Conservation (phyloP, 768 basidiomycete species). For the Dentipellis fragilis region DNA sequence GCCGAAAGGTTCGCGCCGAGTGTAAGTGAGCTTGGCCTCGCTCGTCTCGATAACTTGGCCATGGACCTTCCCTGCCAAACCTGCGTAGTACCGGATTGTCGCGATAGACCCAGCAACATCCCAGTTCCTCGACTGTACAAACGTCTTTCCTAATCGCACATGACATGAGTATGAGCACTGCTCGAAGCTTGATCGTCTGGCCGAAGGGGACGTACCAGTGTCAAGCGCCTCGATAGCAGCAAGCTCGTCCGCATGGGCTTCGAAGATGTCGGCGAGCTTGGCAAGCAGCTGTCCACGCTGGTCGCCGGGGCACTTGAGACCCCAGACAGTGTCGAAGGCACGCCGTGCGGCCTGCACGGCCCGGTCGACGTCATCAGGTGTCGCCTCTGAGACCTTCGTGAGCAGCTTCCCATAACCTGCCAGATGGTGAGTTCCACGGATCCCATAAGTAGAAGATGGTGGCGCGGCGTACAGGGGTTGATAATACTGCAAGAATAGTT, state of each 20-base stretch:
- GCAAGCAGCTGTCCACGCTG: conserved; percentile 45
- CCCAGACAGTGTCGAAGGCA: conserved; percentile 61
- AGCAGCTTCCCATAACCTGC: conserved; percentile 45
- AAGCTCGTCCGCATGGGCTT: conserved; percentile 49
- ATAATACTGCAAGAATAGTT: conserved; percentile 31
- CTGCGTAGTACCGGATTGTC: conserved; percentile 70
- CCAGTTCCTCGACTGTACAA: conserved; percentile 30
- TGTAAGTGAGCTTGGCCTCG: conserved; percentile 42
- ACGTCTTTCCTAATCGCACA: conserved; percentile 36
- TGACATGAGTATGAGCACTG: neutral
- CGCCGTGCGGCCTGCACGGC: conserved; percentile 63
- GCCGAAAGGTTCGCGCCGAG: conserved; percentile 51
- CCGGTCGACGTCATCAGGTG: conserved; percentile 60
- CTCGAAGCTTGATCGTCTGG: neutral
- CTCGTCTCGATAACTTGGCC: conserved; percentile 66
- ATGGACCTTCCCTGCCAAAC: conserved; percentile 81
- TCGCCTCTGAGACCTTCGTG: conserved; percentile 48
- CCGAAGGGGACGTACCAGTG: conserved; percentile 22
- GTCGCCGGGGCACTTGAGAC: conserved; percentile 43
- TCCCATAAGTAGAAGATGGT: neutral
- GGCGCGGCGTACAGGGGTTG: conserved; percentile 35
- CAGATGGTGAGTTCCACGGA: neutral
- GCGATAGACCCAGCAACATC: conserved; percentile 42
- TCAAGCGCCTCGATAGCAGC: conserved; percentile 69
- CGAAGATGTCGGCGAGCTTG: conserved; percentile 58